Conservation (phyloP, 495 filamentous ascomycete genomes). For the Cercophora sp. region DNA sequence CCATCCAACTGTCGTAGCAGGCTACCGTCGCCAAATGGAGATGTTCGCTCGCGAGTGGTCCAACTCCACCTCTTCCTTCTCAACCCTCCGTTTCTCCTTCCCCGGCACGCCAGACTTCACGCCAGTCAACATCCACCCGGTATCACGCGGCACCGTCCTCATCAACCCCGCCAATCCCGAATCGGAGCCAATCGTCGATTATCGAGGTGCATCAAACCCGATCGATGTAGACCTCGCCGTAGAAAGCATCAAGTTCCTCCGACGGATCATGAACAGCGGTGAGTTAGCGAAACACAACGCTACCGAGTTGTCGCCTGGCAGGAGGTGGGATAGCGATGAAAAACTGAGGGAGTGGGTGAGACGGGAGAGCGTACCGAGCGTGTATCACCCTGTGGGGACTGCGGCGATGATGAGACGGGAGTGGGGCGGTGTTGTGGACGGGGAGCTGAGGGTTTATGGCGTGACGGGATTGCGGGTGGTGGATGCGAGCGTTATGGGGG, state of each 20-base stretch:
- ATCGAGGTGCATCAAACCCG: slow-evolving; percentile 39
- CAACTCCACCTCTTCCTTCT: slow-evolving; percentile 29
- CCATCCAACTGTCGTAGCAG: slow-evolving; percentile 25
- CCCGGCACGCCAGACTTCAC: slow-evolving; percentile 21
- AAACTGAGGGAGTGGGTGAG: slow-evolving; percentile 24
- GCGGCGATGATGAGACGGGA: slow-evolving; percentile 44
- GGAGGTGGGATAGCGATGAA: slow-evolving; percentile 22
- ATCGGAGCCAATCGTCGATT: slow-evolving; percentile 39
- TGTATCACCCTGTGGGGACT: slow-evolving; percentile 38
- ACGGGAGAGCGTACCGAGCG: slow-evolving; percentile 24
- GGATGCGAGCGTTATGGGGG: slow-evolving; percentile 40
- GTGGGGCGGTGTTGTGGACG: slow-evolving; percentile 46
- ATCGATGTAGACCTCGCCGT: slow-evolving; percentile 36
- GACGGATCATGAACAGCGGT: slow-evolving; percentile 27
- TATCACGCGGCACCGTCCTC: slow-evolving; percentile 41
- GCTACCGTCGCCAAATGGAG: slow-evolving; percentile 23
- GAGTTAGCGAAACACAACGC: slow-evolving; percentile 27
- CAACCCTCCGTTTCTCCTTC: slow-evolving; percentile 27
- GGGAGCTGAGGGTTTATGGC: slow-evolving; percentile 35
- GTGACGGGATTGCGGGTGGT: slow-evolving; percentile 33
- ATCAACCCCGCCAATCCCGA: slow-evolving; percentile 35
- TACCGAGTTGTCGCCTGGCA: slow-evolving; percentile 27
- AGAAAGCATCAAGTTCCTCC: slow-evolving; percentile 33
- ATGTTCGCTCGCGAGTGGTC: slow-evolving; percentile 25
- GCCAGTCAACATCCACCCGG: slow-evolving; percentile 34